Percentiles rank a stretch among this genome's conserved stretches.
These are phyloP conservation scores for Claviceps citrina DNA, from an alignment of 2,329 filamentous ascomycete genomes.

Conservation along the genomic window DNA sequence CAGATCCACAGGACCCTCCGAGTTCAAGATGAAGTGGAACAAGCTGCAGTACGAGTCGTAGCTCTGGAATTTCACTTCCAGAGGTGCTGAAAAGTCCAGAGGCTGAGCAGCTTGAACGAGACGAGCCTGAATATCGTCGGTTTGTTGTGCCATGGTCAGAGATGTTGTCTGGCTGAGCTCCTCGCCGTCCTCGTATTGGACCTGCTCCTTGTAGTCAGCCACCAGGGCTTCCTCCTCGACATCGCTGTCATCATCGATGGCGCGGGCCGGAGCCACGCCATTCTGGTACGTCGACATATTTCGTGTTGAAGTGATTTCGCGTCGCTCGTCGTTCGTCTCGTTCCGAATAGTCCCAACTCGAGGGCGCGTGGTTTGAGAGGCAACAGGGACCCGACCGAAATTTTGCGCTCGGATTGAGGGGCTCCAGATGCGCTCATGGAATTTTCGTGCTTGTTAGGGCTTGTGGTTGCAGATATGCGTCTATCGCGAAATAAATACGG, in stretches of 20 bases:
- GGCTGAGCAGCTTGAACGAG: constrained; percentile 84
- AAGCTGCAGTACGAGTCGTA: constrained; percentile 99
- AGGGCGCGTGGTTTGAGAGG: constrained; percentile 12
- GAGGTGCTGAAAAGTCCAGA: constrained; percentile 84
- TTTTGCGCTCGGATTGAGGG: constrained; percentile 21
- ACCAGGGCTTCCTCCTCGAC: constrained; percentile 91
- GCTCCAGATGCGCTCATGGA: constrained; percentile 12
- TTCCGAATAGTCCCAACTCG: constrained; percentile 7
- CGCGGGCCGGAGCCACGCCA: constrained; percentile 42
- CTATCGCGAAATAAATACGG: constrained; percentile 10
- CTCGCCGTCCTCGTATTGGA: constrained; percentile 80
- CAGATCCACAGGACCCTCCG: constrained; percentile 92
- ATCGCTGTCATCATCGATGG: constrained; percentile 70
- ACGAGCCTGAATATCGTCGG: constrained; percentile 85
- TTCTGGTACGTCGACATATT: constrained; percentile 50
- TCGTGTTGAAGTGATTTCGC: constrained; percentile 16
- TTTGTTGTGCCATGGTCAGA: constrained; percentile 54
- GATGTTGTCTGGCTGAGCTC: constrained; percentile 61
- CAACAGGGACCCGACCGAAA: constrained; percentile 16
- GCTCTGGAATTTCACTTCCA: constrained; percentile 95
- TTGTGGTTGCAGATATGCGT: constrained; percentile 21
- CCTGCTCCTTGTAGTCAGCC: constrained; percentile 90
- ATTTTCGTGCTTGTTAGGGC: constrained; percentile 25
- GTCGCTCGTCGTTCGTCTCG: constrained; percentile 16
- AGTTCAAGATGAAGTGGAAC: constrained; percentile 99